Conservation (phyloP, 2,329 filamentous ascomycete species). For the Ophiocordyceps sinensis region DNA sequence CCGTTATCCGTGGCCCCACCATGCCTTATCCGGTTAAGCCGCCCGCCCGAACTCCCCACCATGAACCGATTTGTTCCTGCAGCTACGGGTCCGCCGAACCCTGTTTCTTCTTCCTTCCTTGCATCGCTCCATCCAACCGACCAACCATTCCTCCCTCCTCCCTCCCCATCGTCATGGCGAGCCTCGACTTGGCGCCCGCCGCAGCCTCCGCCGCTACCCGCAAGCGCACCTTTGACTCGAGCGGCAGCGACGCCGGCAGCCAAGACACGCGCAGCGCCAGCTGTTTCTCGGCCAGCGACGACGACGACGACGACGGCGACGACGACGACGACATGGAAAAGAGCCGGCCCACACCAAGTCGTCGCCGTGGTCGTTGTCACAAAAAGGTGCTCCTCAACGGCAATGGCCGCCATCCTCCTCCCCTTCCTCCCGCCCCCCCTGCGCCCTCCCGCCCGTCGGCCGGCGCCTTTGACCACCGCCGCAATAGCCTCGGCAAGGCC, state of each 20-base stretch:
- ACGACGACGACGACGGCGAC: neutral
- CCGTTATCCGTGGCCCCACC: no score
- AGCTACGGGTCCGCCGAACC: no score
- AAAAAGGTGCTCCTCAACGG: neutral
- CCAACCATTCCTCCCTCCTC: no score
- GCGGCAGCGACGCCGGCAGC: neutral
- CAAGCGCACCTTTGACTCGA: neutral
- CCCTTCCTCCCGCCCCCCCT: no score
- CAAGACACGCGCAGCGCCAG: neutral
- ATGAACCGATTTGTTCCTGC: no score
- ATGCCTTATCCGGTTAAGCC: no score
- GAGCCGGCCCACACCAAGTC: neutral
- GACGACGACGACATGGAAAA: neutral
- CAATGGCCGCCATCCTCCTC: constrained; percentile 14
- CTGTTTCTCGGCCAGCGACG: neutral
- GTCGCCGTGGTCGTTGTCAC: neutral
- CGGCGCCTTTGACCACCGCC: constrained; percentile 24
- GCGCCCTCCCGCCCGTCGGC: constrained; percentile 4
- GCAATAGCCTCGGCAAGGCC: constrained; percentile 43
- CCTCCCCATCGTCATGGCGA: neutral
- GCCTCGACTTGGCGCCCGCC: constrained; percentile 1
- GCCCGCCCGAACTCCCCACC: no score
- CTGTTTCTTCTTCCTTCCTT: no score
- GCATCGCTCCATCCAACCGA: no score
- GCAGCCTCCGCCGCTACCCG: neutral